Percentiles rank a stretch among this genome's conserved stretches.
Evolutionary conservation across 768 basidiomycete genomes (phyloP).

Genomic region (Piloderma croceum): DNA sequence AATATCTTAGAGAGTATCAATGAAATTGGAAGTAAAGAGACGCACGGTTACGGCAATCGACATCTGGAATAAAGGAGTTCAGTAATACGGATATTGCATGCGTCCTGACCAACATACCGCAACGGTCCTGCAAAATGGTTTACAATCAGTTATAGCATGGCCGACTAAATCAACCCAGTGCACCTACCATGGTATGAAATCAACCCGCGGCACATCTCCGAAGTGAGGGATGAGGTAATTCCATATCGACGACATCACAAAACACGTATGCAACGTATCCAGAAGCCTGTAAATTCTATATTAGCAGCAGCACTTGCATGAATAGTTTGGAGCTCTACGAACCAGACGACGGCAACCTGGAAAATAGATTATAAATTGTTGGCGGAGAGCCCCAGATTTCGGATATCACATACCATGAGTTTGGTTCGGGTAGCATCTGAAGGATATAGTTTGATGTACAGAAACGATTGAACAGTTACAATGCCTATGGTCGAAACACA

Average conservation of each 20-base stretch:
- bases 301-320: background rate
- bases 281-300: conserved; percentile 15
- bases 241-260: conserved; percentile 38
- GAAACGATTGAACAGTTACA: background rate
- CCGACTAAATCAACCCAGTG: too few species aligned
- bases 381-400: background rate
- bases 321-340: background rate
- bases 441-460: background rate
- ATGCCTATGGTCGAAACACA: background rate
- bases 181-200: conserved; percentile 41
- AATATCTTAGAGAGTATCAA: too few species aligned
- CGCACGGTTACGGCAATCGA: too few species aligned
- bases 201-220: conserved; percentile 32
- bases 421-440: background rate
- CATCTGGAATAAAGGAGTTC: too few species aligned
- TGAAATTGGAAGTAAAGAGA: too few species aligned
- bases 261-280: conserved; percentile 35
- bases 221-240: conserved; percentile 40
- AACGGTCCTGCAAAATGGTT: too few species aligned
- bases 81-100: too few species aligned
- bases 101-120: too few species aligned
- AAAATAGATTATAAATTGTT: too few species aligned
- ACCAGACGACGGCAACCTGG: background rate
- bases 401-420: background rate
- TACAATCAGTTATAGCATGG: too few species aligned